Conservation (phyloP, 2,329 filamentous ascomycete species). For the Emericellopsis cladophorae region DNA sequence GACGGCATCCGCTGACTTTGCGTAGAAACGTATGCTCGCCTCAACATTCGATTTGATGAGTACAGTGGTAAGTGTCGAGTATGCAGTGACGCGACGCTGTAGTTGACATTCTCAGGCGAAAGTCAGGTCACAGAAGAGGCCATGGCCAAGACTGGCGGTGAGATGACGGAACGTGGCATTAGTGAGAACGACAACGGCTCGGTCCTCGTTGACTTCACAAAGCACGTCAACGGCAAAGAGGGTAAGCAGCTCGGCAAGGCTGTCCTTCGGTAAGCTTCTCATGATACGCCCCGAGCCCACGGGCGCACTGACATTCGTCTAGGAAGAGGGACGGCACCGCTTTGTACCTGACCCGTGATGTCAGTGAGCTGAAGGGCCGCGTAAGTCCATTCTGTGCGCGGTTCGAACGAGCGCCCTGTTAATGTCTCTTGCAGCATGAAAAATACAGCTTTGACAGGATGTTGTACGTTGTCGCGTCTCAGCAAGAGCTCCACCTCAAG, state of each 20-base stretch:
- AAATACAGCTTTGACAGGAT: constrained; percentile 62
- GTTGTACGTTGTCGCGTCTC: constrained; percentile 65
- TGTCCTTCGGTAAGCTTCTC: constrained; percentile 39
- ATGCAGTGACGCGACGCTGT: too few species aligned
- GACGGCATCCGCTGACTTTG: background rate
- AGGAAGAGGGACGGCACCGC: constrained; percentile 60
- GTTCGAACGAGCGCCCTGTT: constrained; percentile 1
- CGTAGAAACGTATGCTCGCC: constrained; percentile 48
- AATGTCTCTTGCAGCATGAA: constrained; percentile 14
- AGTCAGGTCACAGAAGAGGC: constrained; percentile 55
- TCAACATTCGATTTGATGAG: constrained; percentile 61
- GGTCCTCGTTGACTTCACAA: constrained; percentile 58
- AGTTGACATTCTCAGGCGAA: constrained; percentile 38
- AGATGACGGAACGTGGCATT: constrained; percentile 51
- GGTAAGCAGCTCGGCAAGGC: constrained; percentile 60
- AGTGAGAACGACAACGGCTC: constrained; percentile 61
- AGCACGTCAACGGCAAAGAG: constrained; percentile 51
- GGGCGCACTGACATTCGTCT: background rate
- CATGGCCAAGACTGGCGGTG: constrained; percentile 51
- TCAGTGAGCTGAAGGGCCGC: constrained; percentile 59
- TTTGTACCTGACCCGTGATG: constrained; percentile 67
- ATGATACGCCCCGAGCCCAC: too few species aligned
- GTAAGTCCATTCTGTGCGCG: constrained; percentile 5
- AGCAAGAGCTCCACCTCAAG: constrained; percentile 60
- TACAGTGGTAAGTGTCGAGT: constrained; percentile 26